Conservation (phyloP, 768 basidiomycete species). For the Hydnomerulius pinastri region DNA sequence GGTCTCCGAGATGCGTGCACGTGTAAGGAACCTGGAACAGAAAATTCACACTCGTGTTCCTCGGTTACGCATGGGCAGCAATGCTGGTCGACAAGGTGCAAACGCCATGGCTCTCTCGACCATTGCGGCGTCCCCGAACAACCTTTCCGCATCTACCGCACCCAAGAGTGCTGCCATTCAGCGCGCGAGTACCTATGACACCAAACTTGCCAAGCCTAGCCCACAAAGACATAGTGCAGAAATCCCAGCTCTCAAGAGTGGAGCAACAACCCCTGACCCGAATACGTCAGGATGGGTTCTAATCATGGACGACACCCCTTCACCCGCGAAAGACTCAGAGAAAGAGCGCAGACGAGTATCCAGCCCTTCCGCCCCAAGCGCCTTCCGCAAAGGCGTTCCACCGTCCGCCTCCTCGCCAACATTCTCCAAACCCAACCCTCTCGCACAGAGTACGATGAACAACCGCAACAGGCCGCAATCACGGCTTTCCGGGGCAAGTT, state of each 20-base stretch:
- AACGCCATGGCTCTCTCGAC: constrained; percentile 38
- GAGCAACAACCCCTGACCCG: constrained; percentile 43
- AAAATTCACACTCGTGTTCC: constrained; percentile 88
- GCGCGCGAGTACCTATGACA: constrained; percentile 20
- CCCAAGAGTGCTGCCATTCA: constrained; percentile 17
- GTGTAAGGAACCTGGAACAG: constrained; percentile 80
- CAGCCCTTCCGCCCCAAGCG: constrained; percentile 59
- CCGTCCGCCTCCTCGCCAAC: constrained; percentile 50
- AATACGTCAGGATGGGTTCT: constrained; percentile 85
- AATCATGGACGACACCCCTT: constrained; percentile 86
- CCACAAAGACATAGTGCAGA: constrained; percentile 48
- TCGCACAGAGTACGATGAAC: constrained; percentile 44
- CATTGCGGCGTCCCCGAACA: constrained; percentile 38
- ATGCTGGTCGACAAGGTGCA: constrained; percentile 53
- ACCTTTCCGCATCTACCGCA: constrained; percentile 36
- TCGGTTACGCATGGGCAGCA: constrained; percentile 78
- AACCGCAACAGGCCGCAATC: constrained; percentile 73
- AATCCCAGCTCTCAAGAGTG: constrained; percentile 41
- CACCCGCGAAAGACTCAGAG: constrained; percentile 58
- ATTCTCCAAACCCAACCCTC: constrained; percentile 42
- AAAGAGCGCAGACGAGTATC: constrained; percentile 61
- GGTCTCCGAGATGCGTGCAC: constrained; percentile 89
- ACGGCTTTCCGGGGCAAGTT: constrained; percentile 65
- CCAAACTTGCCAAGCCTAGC: constrained; percentile 22
- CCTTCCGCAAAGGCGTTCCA: constrained; percentile 51